Conservation (phyloP, 768 basidiomycete species). For the Mycena kentingensis region DNA sequence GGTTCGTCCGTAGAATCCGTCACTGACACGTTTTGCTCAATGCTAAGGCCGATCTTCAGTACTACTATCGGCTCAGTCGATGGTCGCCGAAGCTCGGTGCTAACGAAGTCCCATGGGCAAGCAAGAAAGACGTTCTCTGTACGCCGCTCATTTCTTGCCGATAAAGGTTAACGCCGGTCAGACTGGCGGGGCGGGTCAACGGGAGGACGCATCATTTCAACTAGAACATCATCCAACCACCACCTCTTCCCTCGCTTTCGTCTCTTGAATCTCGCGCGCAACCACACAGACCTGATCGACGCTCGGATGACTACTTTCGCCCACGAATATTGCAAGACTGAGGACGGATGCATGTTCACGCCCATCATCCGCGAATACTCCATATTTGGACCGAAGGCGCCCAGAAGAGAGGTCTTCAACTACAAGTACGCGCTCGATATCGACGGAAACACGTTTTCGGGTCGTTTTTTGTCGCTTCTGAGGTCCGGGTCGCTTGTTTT, state of each 20-base stretch:
- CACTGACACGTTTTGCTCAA: neutral
- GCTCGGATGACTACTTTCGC: constrained; percentile 15
- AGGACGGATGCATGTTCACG: constrained; percentile 7
- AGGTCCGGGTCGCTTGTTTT: constrained; percentile 23
- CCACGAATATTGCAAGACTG: constrained; percentile 6
- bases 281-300: constrained; percentile 11
- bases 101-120: constrained; percentile 10
- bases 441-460: constrained; percentile 24
- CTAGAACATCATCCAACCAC: constrained; percentile 14
- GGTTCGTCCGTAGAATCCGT: neutral
- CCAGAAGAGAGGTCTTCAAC: neutral
- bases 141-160: neutral
- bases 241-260: constrained; percentile 20
- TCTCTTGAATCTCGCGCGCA: constrained; percentile 9
- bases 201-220: constrained; percentile 11
- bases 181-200: constrained; percentile 22
- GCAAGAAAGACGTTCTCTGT: constrained; percentile 17
- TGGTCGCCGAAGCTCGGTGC: constrained; percentile 5
- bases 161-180: neutral
- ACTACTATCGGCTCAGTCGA: constrained; percentile 10
- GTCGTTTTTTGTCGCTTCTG: constrained; percentile 16
- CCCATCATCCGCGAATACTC: constrained; percentile 15
- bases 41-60: constrained; percentile 1
- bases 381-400: neutral
- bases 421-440: constrained; percentile 22